Conservation (phyloP, 2,329 filamentous ascomycete genomes). For the Phialocephala subalpina region DNA sequence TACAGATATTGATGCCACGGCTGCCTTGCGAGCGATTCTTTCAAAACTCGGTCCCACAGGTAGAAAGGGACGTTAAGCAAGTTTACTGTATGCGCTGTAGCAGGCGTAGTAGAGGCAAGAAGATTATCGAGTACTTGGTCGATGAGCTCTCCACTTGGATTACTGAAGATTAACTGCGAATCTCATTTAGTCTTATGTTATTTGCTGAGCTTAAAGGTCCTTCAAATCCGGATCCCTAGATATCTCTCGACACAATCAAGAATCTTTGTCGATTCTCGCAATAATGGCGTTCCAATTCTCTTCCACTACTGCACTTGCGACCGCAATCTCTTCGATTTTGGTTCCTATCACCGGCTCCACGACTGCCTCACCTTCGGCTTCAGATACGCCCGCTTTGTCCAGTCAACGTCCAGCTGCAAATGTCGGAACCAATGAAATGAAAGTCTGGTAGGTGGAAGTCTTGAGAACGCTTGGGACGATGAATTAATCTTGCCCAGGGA, state of each 20-base stretch:
- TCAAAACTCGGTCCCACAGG: conserved; percentile 29
- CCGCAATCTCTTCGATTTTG: background rate
- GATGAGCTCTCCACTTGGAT: conserved; percentile 26
- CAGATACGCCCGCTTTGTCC: background rate
- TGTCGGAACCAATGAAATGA: background rate
- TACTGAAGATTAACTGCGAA: conserved; percentile 36
- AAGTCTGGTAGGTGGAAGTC: background rate
- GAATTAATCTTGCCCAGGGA: background rate
- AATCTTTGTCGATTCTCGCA: too few species aligned
- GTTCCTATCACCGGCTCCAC: background rate
- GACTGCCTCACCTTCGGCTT: background rate
- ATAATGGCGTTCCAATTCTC: background rate
- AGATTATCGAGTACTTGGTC: conserved; percentile 36
- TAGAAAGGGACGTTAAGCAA: conserved; percentile 29
- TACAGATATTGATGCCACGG: conserved; percentile 31
- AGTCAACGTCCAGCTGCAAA: background rate
- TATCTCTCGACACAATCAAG: too few species aligned
- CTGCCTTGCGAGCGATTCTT: conserved; percentile 24
- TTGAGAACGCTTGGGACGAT: background rate
- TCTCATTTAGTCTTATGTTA: conserved; percentile 34
- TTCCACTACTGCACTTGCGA: background rate
- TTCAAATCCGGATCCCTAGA: too few species aligned
- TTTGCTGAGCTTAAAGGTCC: conserved; percentile 29
- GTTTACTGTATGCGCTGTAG: conserved; percentile 31
- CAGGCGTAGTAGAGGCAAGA: conserved; percentile 30